Base-by-base conservation (phyloP, 2,329 filamentous ascomycete genomes). In the Knufia petricola region DNA sequence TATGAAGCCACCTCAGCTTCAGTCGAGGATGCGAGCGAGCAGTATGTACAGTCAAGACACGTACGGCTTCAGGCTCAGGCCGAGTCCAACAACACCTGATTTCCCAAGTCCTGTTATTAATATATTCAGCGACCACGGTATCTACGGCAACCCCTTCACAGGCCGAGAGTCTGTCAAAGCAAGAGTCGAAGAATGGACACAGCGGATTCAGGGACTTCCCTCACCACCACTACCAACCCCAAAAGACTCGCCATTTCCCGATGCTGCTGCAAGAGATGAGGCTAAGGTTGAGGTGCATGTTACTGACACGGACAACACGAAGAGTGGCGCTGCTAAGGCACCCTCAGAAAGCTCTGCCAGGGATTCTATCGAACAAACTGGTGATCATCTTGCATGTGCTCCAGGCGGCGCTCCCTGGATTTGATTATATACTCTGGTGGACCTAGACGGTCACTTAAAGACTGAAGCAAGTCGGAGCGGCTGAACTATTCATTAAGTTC, bases 11-110 rank as follows among this genome's bases (percentile, higher is more conserved):
- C 21, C 3, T 24, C 20, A 43, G 24, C 30, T 39, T 13, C 7
- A 24, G 7, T 46, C 15, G 17, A 50, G 50, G 17, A 26, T 43
- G 9, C 41, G 44, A 32, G 47, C 52, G 10, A 53, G 53, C 38
- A 58, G 56, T 40, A 40, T 52, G 15, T 58, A 57, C 41, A 57
- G 55, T 42, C 49, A 49, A 23, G 52, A 58, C 36, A 49, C 51
- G 10, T 44, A 38, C 42, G 54, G 47, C 4, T 23, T 58, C 24
- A 55, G 51, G 38, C 41, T 53, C 7, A 34, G 31, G 8, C 48
- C 38, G 23, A 52, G 26, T 12, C 46, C 38, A 2, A 48, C 30
- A n/a, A 32, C 46, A 34, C 26, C 28, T n/a, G 46, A 34, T 15
- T 40, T 26, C 4, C 12, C 9, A 17, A 42, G 38, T 26, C 38